Conservation (phyloP, 2,329 filamentous ascomycete genomes). For the Xylariaceae sp. region DNA sequence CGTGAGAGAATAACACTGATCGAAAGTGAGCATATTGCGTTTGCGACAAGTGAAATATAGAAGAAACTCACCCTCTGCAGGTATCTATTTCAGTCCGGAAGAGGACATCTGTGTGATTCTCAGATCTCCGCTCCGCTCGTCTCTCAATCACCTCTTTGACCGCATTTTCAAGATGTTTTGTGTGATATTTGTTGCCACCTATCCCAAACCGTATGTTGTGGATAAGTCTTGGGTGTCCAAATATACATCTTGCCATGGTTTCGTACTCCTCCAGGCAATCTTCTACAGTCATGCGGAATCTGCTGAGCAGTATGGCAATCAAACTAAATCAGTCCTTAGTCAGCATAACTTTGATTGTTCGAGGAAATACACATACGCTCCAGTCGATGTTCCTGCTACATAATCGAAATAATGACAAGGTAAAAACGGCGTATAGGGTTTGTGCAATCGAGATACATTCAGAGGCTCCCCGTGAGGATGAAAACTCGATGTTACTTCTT, state of each 20-base stretch:
- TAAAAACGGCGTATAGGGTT: conserved; percentile 9
- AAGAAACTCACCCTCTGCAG: conserved; percentile 12
- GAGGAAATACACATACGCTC: conserved; percentile 6
- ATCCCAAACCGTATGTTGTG: conserved; percentile 8
- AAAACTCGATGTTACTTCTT: conserved; percentile 1
- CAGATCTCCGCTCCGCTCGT: conserved; percentile 2
- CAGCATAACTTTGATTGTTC: background rate
- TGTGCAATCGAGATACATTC: conserved; percentile 1
- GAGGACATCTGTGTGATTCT: background rate
- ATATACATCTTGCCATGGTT: conserved; percentile 10
- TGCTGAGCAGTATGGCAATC: conserved; percentile 14
- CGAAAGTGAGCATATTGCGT: background rate
- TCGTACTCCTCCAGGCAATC: conserved; percentile 16
- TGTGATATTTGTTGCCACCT: conserved; percentile 10
- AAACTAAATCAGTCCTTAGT: conserved; percentile 6
- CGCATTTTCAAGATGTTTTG: conserved; percentile 3
- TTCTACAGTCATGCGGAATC: conserved; percentile 17
- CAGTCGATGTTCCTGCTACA: conserved; percentile 15
- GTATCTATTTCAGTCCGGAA: conserved; percentile 13
- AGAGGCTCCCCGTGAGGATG: conserved; percentile 1
- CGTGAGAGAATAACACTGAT: conserved; percentile 3
- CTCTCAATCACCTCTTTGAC: conserved; percentile 12
- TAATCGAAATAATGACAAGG: conserved; percentile 20
- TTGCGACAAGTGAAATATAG: background rate
- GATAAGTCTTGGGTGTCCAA: conserved; percentile 7